phyloP scores from a whole-genome alignment of 1,284 basidiomycete species.

The Anthracocystis walkeri region DNA sequence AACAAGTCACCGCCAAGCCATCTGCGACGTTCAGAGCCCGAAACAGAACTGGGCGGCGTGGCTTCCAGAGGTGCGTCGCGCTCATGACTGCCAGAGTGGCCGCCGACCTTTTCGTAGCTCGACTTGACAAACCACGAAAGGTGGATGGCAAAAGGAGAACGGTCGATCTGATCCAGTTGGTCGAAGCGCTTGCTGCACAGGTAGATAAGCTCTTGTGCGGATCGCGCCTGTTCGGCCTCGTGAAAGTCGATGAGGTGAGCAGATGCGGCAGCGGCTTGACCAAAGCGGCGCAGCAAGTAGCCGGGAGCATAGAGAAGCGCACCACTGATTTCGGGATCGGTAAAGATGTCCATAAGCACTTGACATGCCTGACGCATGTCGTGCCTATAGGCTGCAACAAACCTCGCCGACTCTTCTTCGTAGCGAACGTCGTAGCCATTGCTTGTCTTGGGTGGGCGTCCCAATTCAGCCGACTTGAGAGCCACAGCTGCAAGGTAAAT shows the following conservation, averaged over 20 bases:
- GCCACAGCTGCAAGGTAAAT: constrained; percentile 35
- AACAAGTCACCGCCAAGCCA: constrained; percentile 36
- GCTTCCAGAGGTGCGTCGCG: constrained; percentile 15
- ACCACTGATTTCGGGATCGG: constrained; percentile 44
- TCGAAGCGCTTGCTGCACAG: constrained; percentile 44
- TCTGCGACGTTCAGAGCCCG: constrained; percentile 13
- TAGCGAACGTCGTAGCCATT: constrained; percentile 25
- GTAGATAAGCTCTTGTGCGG: constrained; percentile 42
- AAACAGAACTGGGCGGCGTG: constrained; percentile 13
- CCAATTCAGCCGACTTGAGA: constrained; percentile 28
- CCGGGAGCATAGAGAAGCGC: constrained; percentile 45
- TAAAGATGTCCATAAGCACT: constrained; percentile 47
- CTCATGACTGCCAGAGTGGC: constrained; percentile 15
- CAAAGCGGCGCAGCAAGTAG: constrained; percentile 38
- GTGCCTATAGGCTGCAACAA: constrained; percentile 35
- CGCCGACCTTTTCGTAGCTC: constrained; percentile 34
- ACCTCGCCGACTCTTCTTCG: constrained; percentile 41
- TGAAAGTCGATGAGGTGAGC: constrained; percentile 33
- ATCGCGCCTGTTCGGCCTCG: constrained; percentile 26
- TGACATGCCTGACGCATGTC: constrained; percentile 42
- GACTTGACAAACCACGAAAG: constrained; percentile 33
- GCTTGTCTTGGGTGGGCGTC: constrained; percentile 18
- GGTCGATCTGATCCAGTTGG: constrained; percentile 19
- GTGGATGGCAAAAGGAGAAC: constrained; percentile 17
- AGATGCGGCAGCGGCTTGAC: constrained; percentile 25